These are phyloP conservation scores for Chaetoceros tenuissimus DNA, from an alignment of 108 stramenopile genomes.

Conservation along the genomic window DNA sequence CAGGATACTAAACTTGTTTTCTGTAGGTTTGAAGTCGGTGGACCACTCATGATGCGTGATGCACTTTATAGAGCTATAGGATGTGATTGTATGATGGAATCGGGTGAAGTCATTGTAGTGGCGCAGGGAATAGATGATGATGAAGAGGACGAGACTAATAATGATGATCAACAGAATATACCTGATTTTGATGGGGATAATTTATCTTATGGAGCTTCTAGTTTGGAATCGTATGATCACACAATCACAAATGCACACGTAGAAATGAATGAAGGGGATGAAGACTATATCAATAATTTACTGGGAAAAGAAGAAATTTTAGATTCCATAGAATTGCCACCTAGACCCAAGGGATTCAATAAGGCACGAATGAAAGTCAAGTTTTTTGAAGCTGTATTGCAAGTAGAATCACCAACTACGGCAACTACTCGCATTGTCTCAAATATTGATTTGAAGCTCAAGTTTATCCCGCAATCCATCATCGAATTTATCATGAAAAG, in stretches of 20 bases:
- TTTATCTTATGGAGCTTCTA: neutral
- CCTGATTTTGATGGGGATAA: conserved; percentile 6
- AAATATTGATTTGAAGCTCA: conserved; percentile 82
- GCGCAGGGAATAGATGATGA: conserved; percentile 63
- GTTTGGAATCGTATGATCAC: neutral
- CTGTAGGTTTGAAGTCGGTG: conserved; percentile 47
- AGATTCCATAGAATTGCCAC: conserved; percentile 50
- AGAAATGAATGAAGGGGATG: neutral
- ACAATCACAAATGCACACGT: neutral
- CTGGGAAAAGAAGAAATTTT: conserved; percentile 46
- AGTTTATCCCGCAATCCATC: conserved; percentile 71
- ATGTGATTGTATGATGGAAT: conserved; percentile 84
- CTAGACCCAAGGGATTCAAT: conserved; percentile 53
- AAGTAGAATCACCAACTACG: conserved; percentile 63
- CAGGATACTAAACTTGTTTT: too few species aligned
- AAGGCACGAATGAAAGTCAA: conserved; percentile 71
- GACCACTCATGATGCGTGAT: conserved; percentile 65
- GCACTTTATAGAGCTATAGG: conserved; percentile 77
- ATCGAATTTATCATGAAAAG: conserved; percentile 89
- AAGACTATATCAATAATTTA: conserved; percentile 13
- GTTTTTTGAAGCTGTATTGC: conserved; percentile 56
- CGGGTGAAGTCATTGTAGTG: conserved; percentile 71
- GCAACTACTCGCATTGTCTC: conserved; percentile 74
- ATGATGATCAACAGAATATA: too few species aligned
- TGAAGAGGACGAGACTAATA: conserved; percentile 21